phyloP scores from a whole-genome alignment of 1,139 yeast genomes.

The Hemisphaericaspora xylanilytica region DNA sequence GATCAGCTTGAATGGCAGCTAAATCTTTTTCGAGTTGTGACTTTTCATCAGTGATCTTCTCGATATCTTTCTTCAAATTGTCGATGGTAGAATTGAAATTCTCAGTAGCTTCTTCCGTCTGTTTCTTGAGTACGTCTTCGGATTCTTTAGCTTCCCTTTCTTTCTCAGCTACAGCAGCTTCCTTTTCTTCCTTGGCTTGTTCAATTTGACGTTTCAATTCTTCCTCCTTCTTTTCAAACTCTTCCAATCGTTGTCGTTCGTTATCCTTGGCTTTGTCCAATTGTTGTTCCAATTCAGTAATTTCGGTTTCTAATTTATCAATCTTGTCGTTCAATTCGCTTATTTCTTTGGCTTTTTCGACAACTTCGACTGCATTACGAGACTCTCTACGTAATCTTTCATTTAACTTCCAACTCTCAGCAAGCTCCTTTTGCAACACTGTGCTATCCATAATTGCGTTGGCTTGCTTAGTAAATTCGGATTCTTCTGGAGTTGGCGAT shows the following conservation, averaged over 20 bases:
- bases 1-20: background rate
- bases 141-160: background rate
- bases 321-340: background rate
- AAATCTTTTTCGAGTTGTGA: background rate
- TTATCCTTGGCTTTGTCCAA: constrained; percentile 1
- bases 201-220: background rate
- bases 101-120: background rate
- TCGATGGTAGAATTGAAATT: background rate
- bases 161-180: background rate
- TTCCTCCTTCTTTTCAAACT: background rate
- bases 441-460: background rate
- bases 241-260: constrained; percentile 1
- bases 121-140: background rate
- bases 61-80: background rate
- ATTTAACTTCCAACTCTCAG: background rate
- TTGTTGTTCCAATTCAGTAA: constrained; percentile 3
- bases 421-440: background rate
- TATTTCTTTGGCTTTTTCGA: background rate
- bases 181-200: background rate
- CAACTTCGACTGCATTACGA: background rate
- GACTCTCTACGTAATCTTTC: background rate
- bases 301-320: constrained; percentile 1
- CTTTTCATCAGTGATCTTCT: background rate
- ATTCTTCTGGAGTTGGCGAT: background rate
- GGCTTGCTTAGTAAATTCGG: background rate